Base-by-base conservation (phyloP, 2,329 filamentous ascomycete species). In the Arthroderma uncinatum region DNA sequence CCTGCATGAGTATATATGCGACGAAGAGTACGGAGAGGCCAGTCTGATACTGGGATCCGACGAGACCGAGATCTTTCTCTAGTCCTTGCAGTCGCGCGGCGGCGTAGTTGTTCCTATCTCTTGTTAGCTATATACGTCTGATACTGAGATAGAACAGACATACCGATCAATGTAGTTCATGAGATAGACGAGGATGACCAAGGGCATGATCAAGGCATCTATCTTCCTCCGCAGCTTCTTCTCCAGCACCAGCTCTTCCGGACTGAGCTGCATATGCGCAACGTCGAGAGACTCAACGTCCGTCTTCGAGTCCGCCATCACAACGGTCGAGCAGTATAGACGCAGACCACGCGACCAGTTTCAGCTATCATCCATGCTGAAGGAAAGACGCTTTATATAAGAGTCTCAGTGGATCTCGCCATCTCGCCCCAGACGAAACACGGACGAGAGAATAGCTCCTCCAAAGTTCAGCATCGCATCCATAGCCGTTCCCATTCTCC, bases 121-220 rank as follows among this genome's bases (percentile, higher is more conserved):
- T 10, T n/a, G 54, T 50, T 36, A n/a, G 54, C 53, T 16, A 40
- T 50, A 53, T 23, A 21, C 21, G 10, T 16, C 23, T 53, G 12
- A 10, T n/a, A 30, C 9, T 5, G 14, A 16, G 6, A 4, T 21
- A n/a, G 4, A n/a, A 65, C 66, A 28, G 19, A 59, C 65, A 19
- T 63, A 73, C 71, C 72, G 67, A 59, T 75, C 73, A 52, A 74
- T 73, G 52, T 74, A 75, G 62, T 74, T 75, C 71, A 75, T 73
- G 33, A 74, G 63, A 58, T 74, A 74, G 8, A 74, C 68, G 9
- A 70, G 60, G 58, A 75, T 70, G 9, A 75, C 67, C 52, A 73
- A 59, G 7, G 72, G 73, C 69, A 74, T 73, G 37, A 73, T 68
- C 23, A 69, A 54, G 21, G 58, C 30, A 56, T 75, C 73, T 52